Evolutionary conservation across 2,329 filamentous ascomycete genomes (phyloP), one percentile per base, ranked within the genome.

Genomic region (Stagonosporopsis rhizophila): DNA sequence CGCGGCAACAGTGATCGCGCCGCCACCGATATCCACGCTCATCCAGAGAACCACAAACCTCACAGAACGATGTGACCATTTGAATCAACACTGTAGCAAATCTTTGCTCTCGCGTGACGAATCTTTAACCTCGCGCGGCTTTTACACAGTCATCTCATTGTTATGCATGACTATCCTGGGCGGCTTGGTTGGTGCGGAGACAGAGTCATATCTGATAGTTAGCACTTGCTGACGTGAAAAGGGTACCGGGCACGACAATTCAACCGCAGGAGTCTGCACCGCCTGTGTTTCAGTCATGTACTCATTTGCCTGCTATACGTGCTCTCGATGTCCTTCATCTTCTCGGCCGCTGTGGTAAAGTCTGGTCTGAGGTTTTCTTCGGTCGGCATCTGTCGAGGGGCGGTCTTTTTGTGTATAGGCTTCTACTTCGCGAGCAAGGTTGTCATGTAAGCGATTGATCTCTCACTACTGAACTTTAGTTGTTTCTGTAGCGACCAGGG

Each of bases 401-500:
- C 74, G 1, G 73, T 78, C 38, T 66, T 71, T 28, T 55, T 77
- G 20, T 80, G 78, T 52, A 55, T 79, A 3, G 62, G 65, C 4
- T 79, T 67, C 30, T 68, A 68, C 37, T 34, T 60, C 2, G 32
- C 53, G 34, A 59, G 66, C 49, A 67, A 67, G 52, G 30, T 58
- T 14, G 25, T 54, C 39, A 58, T 62, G 60, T 65, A 19, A 38
- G 64, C 59, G 25, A 2, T 17, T 15, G n/a, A 34, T n/a, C 12
- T 12, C n/a, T 20, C 34, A 12, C 19, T 17, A 2, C 2, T 15
- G 4, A 5, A 6, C 19, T 2, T 15, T 11, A n/a, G 12, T 28
- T 23, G 14, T 30, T 15, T 23, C 22, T 12, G 22, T 15, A 12
- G 8, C 28, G 8, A 7, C 9, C 15, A 14, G 4, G 20, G 3